These are phyloP conservation scores for Cinchona pubescens DNA, from an alignment of 257 asterid species.

Conservation along the genomic window DNA sequence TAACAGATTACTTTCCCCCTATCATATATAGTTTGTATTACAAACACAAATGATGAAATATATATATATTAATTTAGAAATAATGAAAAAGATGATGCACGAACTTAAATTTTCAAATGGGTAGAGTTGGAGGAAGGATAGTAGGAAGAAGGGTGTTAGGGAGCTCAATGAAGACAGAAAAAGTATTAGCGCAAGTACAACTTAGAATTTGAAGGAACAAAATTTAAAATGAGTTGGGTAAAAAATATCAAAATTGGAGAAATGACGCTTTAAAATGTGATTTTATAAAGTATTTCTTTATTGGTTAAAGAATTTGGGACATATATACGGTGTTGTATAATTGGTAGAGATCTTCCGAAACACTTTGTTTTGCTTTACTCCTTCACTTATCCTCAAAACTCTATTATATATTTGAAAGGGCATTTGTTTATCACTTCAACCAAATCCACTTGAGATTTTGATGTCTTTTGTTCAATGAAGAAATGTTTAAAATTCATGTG, in stretches of 20 bases:
- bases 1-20: too few species aligned
- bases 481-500: conserved; percentile 14
- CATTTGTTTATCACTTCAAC: neutral
- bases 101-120: conserved; percentile 5
- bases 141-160: conserved; percentile 7
- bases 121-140: neutral
- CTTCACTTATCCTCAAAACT: conserved; percentile 6
- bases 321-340: conserved; percentile 9
- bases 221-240: conserved; percentile 9
- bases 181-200: neutral
- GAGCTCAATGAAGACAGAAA: conserved; percentile 12
- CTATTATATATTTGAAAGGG: neutral
- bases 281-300: neutral
- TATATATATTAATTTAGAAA: neutral
- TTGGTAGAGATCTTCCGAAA: neutral
- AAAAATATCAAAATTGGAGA: neutral
- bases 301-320: conserved; percentile 12
- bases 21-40: too few species aligned
- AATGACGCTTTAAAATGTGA: neutral
- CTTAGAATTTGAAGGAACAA: conserved; percentile 12
- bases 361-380: conserved; percentile 1
- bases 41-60: neutral
- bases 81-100: neutral
- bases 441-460: conserved; percentile 13
- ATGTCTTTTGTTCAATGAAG: neutral